Base-by-base conservation (phyloP, 2,329 filamentous ascomycete species). In the Ceratocystis alfenasii region DNA sequence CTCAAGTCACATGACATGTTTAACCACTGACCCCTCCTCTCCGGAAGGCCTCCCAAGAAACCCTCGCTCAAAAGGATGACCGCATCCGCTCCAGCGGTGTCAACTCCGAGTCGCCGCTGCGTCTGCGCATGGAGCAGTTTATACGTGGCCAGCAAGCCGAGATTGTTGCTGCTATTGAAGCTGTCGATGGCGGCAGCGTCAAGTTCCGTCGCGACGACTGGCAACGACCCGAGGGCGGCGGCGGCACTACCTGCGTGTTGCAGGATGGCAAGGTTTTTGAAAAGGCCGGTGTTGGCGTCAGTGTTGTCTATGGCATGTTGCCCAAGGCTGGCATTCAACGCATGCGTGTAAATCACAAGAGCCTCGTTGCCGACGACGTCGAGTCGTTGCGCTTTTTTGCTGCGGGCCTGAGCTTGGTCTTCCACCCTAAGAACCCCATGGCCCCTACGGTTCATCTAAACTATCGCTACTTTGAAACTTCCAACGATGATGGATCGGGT, bases 391-490 rank as follows among this genome's bases (percentile, higher is more conserved):
- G 92, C 72, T 99, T 97, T 82, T 99, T 97, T 75, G 94, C 93
- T 22, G 89, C 93, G 1, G 94, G 94, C 4, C 80, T 99, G 64
- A 96, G 91, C 73, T 82, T 99, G 75, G 93, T 99, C 30, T 80
- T 97, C 64, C 94, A 99, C 75, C 94, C 94, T 1, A 82, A 85
- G 71, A 99, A 99, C 76, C 94, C 94, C 61, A 95, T 96, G 87
- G 93, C 93, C 6, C 94, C 94, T 0, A 99, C 94, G 0, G 94
- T 99, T 20, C 94, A 99, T 75, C 82, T 99, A 71, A 99, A 99
- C 80, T 97, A 97, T 80, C 86, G 94, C 66, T 99, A 99, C 78
- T 99, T 99, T 73, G 94, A 99, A 79, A 99, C 94, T 1, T 88
- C 89, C 68, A 88, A 93, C 71, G 83, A 88, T 7, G 87, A 93